Evolutionary conservation across 1,284 basidiomycete genomes (phyloP).

Genomic region (Pterula multifida): DNA sequence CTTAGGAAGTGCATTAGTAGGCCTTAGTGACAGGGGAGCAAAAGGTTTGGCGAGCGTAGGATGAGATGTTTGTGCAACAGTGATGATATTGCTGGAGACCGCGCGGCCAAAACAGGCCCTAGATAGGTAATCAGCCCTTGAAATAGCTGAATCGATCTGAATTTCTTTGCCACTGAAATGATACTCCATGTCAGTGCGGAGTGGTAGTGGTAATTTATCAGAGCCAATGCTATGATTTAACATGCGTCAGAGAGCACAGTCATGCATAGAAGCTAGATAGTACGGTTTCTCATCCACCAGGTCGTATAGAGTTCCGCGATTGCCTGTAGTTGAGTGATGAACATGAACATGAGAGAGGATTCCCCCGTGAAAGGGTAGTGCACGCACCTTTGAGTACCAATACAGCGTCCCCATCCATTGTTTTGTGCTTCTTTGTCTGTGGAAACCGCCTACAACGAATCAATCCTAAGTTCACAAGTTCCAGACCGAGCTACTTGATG

Average conservation of each 20-base stretch:
- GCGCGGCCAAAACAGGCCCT: slow-evolving; percentile 46
- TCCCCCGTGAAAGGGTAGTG: no score
- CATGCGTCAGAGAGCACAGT: slow-evolving; percentile 5
- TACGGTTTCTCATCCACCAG: slow-evolving; percentile 46
- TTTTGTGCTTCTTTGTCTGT: slow-evolving; percentile 83
- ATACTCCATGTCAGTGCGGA: slow-evolving; percentile 42
- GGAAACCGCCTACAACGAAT: slow-evolving; percentile 49
- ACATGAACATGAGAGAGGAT: no score
- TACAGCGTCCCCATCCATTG: slow-evolving; percentile 82
- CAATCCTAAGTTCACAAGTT: background rate
- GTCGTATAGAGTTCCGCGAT: slow-evolving; percentile 36
- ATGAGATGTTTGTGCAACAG: background rate
- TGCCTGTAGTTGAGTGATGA: no score
- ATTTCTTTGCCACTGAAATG: slow-evolving; percentile 58
- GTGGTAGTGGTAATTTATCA: slow-evolving; percentile 27
- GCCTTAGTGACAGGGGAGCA: background rate
- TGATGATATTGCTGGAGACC: no score
- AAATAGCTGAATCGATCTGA: slow-evolving; percentile 48
- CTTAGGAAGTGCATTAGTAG: background rate
- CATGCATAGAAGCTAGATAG: slow-evolving; percentile 16
- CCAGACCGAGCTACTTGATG: background rate
- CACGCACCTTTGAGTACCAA: slow-evolving; percentile 33
- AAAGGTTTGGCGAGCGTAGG: background rate
- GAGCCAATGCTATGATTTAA: slow-evolving; percentile 24
- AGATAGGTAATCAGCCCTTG: slow-evolving; percentile 46